Base-by-base conservation (phyloP, 495 filamentous ascomycete species). In the Sphaerosporella brunnea region DNA sequence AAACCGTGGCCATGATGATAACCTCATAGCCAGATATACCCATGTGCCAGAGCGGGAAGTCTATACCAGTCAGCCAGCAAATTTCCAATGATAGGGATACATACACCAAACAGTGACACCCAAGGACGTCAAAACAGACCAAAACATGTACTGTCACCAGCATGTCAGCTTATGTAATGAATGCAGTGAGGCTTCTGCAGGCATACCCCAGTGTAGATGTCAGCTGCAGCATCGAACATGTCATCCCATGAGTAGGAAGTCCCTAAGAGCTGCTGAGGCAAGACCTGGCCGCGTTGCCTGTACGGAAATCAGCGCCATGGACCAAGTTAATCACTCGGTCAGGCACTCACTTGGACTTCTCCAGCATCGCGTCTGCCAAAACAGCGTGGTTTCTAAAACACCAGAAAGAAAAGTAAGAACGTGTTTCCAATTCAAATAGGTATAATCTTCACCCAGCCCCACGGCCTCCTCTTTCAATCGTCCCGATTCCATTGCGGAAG, bases 1-100 rank as follows among this genome's bases (percentile, higher is more conserved):
- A 81, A 42, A 84, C 58, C n/a, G 80, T 86, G 51, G 71, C 71
- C 72, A 93, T 75, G 62, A 99, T 75, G 51, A 88, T 69, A 21
- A 78, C 78, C 65, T 99, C 92, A 53, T 93, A 95, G 47, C 92
- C 92, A 5, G 92, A 99, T 50, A 99, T 86, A 48, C 92, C 92
- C 92, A 99, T 96, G 62, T 95, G 77, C 92, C 92, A 99, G n/a
- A 99, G 73, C 13, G 90, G 90, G 59, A 99, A 99, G 61, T 93
- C 82, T 86, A 42, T 4, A 5, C 15, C 24, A 1, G 44, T 48
- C 57, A 66, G 35, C 19, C 5, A 2, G 51, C n/a, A n/a, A n/a
- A n/a, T n/a, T n/a, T n/a, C n/a, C n/a, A n/a, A n/a, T 38, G 28
- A 16, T 21, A 15, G 49, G 5, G 30, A 4, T 40, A 63, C 82